Base-by-base conservation (phyloP, 176 grass and related monocot genomes). In the Phyllostachys edulis region DNA sequence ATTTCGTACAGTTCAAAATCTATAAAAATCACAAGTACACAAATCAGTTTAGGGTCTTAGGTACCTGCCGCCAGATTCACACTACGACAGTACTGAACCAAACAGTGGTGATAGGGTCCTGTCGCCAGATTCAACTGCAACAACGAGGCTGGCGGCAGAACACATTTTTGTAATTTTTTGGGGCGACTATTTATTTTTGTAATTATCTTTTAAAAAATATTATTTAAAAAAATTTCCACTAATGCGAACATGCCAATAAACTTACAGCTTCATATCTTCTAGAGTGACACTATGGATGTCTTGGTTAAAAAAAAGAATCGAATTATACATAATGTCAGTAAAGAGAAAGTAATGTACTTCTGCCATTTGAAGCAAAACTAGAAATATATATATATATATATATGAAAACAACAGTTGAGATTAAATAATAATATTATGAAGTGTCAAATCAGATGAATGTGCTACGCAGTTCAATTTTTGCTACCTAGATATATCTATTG, bases 171-270 rank as follows among this genome's bases (percentile, higher is more conserved):
- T n/a, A n/a, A n/a, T n/a, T n/a, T n/a, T n/a, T n/a, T n/a, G n/a
- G n/a, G n/a, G n/a, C n/a, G n/a, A n/a, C n/a, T n/a, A n/a, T n/a
- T n/a, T n/a, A n/a, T n/a, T n/a, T n/a, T n/a, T n/a, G n/a, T n/a
- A n/a, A n/a, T n/a, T n/a, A n/a, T n/a, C n/a, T n/a, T n/a, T n/a
- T n/a, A n/a, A n/a, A n/a, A n/a, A n/a, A n/a, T n/a, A n/a, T n/a
- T n/a, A n/a, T n/a, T n/a, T n/a, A n/a, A n/a, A n/a, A n/a, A n/a
- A n/a, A n/a, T n/a, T n/a, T n/a, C n/a, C n/a, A n/a, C n/a, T n/a
- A n/a, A n/a, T n/a, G n/a, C n/a, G n/a, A 75, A 75, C 40, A 72
- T 59, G n/a, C 27, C 52, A 60, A 51, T 45, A 44, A 39, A 82
- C 15, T 71, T 13, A 11, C 18, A 79, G 23, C 3, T 73, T 65